Evolutionary conservation across 2,329 filamentous ascomycete species (phyloP), one percentile per base, ranked within the genome.

Genomic region (Nemania abortiva): DNA sequence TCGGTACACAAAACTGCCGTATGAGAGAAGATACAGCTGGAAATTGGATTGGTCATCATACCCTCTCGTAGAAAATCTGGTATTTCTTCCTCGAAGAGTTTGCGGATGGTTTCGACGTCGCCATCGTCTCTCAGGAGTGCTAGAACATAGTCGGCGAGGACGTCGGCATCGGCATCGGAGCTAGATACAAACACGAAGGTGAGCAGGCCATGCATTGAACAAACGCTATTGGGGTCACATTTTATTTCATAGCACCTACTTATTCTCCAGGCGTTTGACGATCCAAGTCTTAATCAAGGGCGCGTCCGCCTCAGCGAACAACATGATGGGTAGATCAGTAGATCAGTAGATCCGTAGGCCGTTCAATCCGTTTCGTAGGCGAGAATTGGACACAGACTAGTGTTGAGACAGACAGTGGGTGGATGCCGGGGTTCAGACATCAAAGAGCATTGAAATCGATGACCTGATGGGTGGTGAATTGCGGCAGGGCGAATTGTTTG

Each of bases 101-200:
- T 83, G 75, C 89, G 87, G 63, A 94, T 89, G 22, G 87, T 84
- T n/a, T 86, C 84, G 49, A 86, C 82, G 59, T 89, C 85, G 70
- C 90, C 91, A 72, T 94, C 91, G 70, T 92, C 90, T 63, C 88
- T 88, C 54, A 95, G 82, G 22, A 96, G 86, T 6, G 92, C 92
- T 70, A 95, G 85, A n/a, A 95, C 91, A 78, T 95, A 96, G 75
- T 96, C 93, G 55, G 92, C 92, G 2, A 96, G 89, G 5, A 95
- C 92, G 76, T 94, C 92, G 37, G 90, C 88, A 78, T 96, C 93
- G 59, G 92, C 92, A 76, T 95, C 92, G 31, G 91, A 93, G 62
- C 92, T 93, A 71, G 31, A 56, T n/a, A 67, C 57, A 29, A 62
- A 37, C 22, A 59, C n/a, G 54, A 24, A 55, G 52, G 66, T 68